Evolutionary conservation across 768 basidiomycete genomes (phyloP), one percentile per base, ranked within the genome.

Genomic region (Hericium rajendrae): DNA sequence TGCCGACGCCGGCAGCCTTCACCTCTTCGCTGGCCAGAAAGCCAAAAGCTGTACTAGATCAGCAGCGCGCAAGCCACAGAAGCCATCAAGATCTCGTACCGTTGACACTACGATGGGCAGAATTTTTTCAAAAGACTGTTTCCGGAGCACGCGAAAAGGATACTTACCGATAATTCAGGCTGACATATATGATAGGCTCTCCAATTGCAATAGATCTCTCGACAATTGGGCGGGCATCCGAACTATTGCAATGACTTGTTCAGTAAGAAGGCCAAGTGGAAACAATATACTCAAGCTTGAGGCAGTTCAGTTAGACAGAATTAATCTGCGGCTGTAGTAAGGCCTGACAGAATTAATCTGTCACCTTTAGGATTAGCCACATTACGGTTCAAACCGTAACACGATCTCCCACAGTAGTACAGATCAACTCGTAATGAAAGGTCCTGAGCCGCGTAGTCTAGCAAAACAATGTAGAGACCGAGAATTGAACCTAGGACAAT

Each of bases 171-270:
- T 66, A 66, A 51, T 66, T 66, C 13, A 61, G 38, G 18, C 53
- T 60, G n/a, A 66, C 62, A 40, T 52, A 65, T 9, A 64, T 41
- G 20, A 65, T 49, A 4, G 64, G 64, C 40, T 59, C 50, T 6
- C 55, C 53, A 16, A 65, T 24, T 10, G 59, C 50, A 38, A 65
- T 58, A 8, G 64, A 65, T n/a, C 64, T 54, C 13, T 58, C 40
- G 15, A 65, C 64, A 28, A 65, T 53, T 6, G 40, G 40, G 4
- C 43, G 50, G 6, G 64, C 64, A 54, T 57, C 58, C 18, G 55
- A 60, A 15, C 43, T 54, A 28, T 11, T 15, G 18, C 22, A 54
- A 43, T 22, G 13, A 16, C 6, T 16, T 22, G 5, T 32, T 46
- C 43, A 13, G 43, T 22, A 6, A 16, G 43, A 16, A 46, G 8